Base-by-base conservation (phyloP, 2,329 filamentous ascomycete genomes). In the Proliferodiscus dingleyae region DNA sequence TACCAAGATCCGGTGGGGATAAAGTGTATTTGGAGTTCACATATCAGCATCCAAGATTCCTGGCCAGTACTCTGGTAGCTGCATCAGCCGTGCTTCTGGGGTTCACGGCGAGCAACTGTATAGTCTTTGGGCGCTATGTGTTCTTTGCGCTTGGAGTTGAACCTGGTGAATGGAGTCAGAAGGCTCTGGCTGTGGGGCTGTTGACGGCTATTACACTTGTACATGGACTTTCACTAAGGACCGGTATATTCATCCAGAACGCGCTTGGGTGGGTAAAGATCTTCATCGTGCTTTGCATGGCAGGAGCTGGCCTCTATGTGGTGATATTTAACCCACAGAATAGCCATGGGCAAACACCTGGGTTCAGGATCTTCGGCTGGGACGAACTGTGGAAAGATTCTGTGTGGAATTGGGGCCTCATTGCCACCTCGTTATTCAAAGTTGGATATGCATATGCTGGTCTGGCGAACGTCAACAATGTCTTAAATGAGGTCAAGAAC, bases 361-460 rank as follows among this genome's bases (percentile, higher is more conserved):
- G 15, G 47, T 45, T 38, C 43, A 22, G 19, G 8, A 19, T 45
- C 6, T 15, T 57, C 13, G 43, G 41, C 0, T 83, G 78, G 73
- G 68, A 77, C 15, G 64, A 69, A 1, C 55, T 85, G 0, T 86
- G 81, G 80, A 70, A 77, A 33, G 79, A 73, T 26, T 84, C 80
- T 1, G 77, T 81, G 44, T 87, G 83, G 81, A 82, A 77, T 56
- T 85, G 80, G 73, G 80, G 80, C 23, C 69, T 77, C 1, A 68
- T 87, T n/a, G 64, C 69, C 1, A 77, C 74, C 0, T 72, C 74
- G 0, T 58, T 79, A 4, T 74, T 77, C 59, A 78, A 78, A 50
- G 73, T 79, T 16, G 69, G 77, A 40, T 78, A 75, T 66, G 74
- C 68, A 40, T 80, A 72, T 59, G 71, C 72, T 21, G 75, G 76